Evolutionary conservation across 2,329 filamentous ascomycete genomes (phyloP).

Genomic region (Endothia cerciana): DNA sequence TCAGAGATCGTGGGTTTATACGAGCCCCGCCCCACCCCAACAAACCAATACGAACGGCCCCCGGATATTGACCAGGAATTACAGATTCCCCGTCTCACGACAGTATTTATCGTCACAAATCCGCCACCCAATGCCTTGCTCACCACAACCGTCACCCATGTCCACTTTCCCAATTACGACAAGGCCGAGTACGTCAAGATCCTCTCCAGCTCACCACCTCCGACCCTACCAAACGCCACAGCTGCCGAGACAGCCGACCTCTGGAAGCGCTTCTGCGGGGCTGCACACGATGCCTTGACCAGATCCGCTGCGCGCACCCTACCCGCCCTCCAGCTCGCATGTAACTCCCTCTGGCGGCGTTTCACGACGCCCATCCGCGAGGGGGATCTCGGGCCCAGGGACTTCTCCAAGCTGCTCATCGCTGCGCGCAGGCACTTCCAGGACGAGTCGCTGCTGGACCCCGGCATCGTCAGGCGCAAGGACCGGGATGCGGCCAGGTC

Average conservation of each 20-base stretch:
- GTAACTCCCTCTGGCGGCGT: conserved; percentile 77
- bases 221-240: conserved; percentile 53
- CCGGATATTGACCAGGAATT: conserved; percentile 20
- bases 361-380: conserved; percentile 80
- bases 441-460: conserved; percentile 70
- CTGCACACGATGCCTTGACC: conserved; percentile 84
- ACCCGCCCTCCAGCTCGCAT: conserved; percentile 70
- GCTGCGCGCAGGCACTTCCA: conserved; percentile 71
- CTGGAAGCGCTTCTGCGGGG: conserved; percentile 79
- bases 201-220: conserved; percentile 59
- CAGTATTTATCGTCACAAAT: conserved; percentile 76
- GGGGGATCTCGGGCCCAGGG: conserved; percentile 73
- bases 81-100: conserved; percentile 78
- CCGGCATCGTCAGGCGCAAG: conserved; percentile 55
- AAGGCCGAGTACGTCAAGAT: conserved; percentile 81
- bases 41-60: not conserved
- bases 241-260: conserved; percentile 65
- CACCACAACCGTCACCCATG: conserved; percentile 70
- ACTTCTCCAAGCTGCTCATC: conserved; percentile 84
- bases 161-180: conserved; percentile 84
- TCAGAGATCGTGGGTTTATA: conserved; percentile 70
- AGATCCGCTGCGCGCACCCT: conserved; percentile 82
- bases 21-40: not conserved
- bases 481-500: not conserved
- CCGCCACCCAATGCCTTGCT: conserved; percentile 73